Conservation (phyloP, 176 grass and related monocot species). For the Ampelocalamus luodianensis region DNA sequence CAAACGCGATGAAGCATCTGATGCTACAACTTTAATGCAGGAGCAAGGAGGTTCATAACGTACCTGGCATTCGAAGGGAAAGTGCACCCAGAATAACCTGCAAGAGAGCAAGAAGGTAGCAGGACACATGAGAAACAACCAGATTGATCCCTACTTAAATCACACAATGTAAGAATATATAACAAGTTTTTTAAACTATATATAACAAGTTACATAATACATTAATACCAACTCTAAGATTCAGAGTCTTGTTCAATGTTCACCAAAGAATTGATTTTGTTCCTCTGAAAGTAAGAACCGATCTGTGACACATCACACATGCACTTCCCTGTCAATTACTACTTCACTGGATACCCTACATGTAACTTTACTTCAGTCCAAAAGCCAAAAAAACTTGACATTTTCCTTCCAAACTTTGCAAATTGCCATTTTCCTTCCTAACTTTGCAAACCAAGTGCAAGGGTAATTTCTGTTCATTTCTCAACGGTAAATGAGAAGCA, state of each 20-base stretch:
- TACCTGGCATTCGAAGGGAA: conserved; percentile 80
- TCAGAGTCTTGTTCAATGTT: not conserved
- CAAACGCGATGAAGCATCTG: not conserved
- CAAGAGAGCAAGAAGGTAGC: conserved; percentile 10
- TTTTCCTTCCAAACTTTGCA: too few relatives aligned
- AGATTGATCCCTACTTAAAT: not conserved
- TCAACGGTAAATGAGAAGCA: not conserved
- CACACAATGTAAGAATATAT: not conserved
- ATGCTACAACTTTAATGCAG: not conserved
- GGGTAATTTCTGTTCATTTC: not conserved
- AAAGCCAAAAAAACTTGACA: too few relatives aligned
- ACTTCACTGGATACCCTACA: not conserved
- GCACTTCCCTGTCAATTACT: not conserved
- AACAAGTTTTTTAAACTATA: too few relatives aligned
- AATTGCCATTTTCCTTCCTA: too few relatives aligned
- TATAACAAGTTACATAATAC: not conserved
- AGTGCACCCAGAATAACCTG: conserved; percentile 73
- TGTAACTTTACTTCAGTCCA: too few relatives aligned
- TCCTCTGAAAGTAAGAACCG: not conserved
- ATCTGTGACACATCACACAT: not conserved
- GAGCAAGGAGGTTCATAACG: not conserved
- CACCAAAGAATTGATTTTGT: not conserved
- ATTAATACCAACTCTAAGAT: not conserved
- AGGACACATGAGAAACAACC: not conserved
- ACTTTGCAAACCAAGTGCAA: not conserved